A percentile compares a stretch with the other conserved stretches of the same genome.
phyloP scores from a whole-genome alignment of 345 rosid genomes.

The Linum tenue region DNA sequence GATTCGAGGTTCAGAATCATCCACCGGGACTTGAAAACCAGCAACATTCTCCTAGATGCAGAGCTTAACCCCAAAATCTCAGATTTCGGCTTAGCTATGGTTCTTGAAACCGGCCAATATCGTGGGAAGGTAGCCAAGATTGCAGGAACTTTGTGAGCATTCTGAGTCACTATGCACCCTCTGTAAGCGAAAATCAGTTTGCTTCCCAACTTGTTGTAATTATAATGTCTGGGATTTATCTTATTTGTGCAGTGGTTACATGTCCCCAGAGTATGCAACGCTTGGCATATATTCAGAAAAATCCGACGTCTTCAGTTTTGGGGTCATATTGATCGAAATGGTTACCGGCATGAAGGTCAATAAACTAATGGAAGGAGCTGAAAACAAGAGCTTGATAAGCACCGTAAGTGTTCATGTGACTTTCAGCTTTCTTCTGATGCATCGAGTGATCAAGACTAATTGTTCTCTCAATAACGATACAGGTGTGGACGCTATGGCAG shows the following conservation, averaged over 20 bases:
- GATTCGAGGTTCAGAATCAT: conserved; percentile 19
- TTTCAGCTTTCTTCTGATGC: too few relatives aligned
- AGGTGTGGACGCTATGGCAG: conserved; percentile 16
- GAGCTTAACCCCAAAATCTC: conserved; percentile 16
- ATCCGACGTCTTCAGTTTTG: conserved; percentile 22
- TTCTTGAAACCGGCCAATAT: neutral
- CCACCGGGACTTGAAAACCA: conserved; percentile 15
- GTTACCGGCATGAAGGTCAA: conserved; percentile 15
- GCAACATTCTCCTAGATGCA: conserved; percentile 16
- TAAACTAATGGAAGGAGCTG: neutral
- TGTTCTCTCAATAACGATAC: neutral
- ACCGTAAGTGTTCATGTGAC: conserved; percentile 6
- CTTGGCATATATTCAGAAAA: conserved; percentile 13
- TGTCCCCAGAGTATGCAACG: conserved; percentile 22
- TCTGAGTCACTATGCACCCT: neutral
- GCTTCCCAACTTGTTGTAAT: neutral
- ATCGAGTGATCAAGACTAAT: neutral
- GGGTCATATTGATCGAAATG: conserved; percentile 17
- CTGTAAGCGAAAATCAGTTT: neutral
- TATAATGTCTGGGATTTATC: too few relatives aligned
- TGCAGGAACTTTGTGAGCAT: conserved; percentile 19
- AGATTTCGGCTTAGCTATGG: conserved; percentile 18
- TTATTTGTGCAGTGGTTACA: conserved; percentile 16
- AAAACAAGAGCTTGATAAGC: conserved; percentile 7
- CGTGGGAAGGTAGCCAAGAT: conserved; percentile 4